Conservation (phyloP, 257 asterid species). For the Capsicum baccatum region DNA sequence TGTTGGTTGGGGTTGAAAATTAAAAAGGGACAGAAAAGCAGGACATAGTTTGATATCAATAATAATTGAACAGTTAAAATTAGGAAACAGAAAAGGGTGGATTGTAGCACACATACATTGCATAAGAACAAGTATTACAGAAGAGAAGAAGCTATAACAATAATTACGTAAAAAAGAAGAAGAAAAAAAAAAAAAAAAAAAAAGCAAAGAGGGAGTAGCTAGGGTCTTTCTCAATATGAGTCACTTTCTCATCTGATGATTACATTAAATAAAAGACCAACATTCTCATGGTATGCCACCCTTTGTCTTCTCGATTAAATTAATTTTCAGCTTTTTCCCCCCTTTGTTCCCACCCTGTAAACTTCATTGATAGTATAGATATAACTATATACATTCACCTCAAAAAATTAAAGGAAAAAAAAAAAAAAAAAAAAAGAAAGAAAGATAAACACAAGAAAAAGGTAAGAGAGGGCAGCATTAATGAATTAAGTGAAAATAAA, state of each 20-base stretch:
- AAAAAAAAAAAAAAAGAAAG: neutral
- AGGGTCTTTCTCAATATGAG: constrained; percentile 70
- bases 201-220: neutral
- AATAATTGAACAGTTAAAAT: constrained; percentile 6
- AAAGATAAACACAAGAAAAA: neutral
- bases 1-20: neutral
- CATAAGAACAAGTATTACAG: too few species aligned
- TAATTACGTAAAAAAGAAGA: too few species aligned
- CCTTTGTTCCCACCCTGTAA: neutral
- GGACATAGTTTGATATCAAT: neutral
- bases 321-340: constrained; percentile 16
- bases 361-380: too few species aligned
- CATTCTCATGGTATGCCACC: constrained; percentile 97
- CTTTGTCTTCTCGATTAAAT: constrained; percentile 45
- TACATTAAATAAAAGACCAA: constrained; percentile 69
- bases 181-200: neutral
- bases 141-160: neutral
- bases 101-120: neutral
- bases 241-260: constrained; percentile 74
- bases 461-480: constrained; percentile 9
- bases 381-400: neutral
- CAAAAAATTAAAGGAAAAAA: neutral
- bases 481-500: constrained; percentile 40
- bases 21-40: neutral
- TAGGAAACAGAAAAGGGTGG: too few species aligned